A percentile compares a stretch with the other conserved stretches of the same genome.
Conservation (phyloP, 768 basidiomycete genomes). For the Nidularia pulvinata region DNA sequence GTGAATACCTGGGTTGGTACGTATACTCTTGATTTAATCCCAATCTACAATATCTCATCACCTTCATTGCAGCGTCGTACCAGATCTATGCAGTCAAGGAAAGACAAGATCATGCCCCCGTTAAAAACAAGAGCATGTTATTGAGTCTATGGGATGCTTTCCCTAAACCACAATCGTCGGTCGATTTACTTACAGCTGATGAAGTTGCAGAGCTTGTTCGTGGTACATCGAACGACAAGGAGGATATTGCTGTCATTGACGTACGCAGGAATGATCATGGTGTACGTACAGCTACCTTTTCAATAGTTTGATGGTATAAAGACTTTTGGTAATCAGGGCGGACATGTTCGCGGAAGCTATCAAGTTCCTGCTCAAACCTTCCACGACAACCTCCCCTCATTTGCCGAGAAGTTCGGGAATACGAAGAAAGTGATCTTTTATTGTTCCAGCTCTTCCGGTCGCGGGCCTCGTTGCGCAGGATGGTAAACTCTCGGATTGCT, state of each 20-base stretch:
- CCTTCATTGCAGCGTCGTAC: constrained; percentile 33
- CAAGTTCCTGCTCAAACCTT: constrained; percentile 52
- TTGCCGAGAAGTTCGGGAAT: constrained; percentile 37
- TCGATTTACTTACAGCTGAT: constrained; percentile 24
- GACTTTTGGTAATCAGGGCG: constrained; percentile 31
- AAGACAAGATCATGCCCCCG: neutral
- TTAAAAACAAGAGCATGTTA: constrained; percentile 20
- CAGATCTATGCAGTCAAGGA: constrained; percentile 44
- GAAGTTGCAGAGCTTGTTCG: constrained; percentile 36
- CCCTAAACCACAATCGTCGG: constrained; percentile 32
- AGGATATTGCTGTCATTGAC: constrained; percentile 43
- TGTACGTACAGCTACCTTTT: constrained; percentile 21
- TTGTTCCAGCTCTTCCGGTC: constrained; percentile 47
- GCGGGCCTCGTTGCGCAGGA: constrained; percentile 53
- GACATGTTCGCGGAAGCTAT: constrained; percentile 50
- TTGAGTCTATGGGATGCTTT: constrained; percentile 56
- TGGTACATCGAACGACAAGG: constrained; percentile 2
- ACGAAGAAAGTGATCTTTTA: constrained; percentile 51
- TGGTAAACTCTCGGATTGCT: constrained; percentile 30
- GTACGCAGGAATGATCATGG: constrained; percentile 45
- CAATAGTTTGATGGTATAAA: neutral
- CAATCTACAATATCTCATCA: neutral
- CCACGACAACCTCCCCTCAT: constrained; percentile 36
- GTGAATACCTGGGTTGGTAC: constrained; percentile 44
- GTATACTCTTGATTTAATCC: constrained; percentile 8